Evolutionary conservation across 2,329 filamentous ascomycete species (phyloP).

Genomic region (Fonsecaea pedrosoi): DNA sequence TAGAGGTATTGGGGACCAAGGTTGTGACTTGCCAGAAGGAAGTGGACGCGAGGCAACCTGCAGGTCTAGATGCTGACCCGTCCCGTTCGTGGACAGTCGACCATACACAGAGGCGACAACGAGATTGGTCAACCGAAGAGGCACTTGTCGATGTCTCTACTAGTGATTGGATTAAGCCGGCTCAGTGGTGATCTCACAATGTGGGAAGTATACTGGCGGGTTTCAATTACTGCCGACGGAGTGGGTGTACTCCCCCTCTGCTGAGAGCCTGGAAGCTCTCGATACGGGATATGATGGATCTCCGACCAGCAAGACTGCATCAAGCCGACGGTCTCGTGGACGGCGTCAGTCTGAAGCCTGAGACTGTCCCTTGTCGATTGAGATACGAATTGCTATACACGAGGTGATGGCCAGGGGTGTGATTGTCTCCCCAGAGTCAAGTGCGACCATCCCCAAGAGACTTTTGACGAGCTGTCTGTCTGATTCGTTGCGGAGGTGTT

Average conservation of each 20-base stretch:
- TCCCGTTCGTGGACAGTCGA: constrained; percentile 1
- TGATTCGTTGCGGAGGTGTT: not conserved
- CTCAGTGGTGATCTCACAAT: constrained; percentile 8
- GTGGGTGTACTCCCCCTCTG: not conserved
- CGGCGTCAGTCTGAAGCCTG: constrained; percentile 17
- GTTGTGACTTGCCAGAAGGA: constrained; percentile 2
- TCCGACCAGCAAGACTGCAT: constrained; percentile 1
- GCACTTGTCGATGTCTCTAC: not conserved
- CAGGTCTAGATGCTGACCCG: constrained; percentile 4
- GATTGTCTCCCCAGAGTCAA: no score
- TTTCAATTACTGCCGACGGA: not conserved
- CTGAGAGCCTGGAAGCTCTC: not conserved
- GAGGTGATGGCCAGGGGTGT: not conserved
- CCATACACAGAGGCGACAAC: not conserved
- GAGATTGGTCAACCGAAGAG: not conserved
- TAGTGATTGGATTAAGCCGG: not conserved
- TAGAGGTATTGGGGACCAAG: not conserved
- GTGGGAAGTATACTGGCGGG: not conserved
- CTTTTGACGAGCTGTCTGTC: not conserved
- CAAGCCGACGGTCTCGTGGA: constrained; percentile 2
- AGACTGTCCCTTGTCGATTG: not conserved
- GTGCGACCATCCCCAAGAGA: not conserved
- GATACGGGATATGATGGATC: not conserved
- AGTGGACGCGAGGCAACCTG: constrained; percentile 14
- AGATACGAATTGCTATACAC: not conserved